These are phyloP conservation scores for Gastrolobium bilobum DNA, from an alignment of 306 rosid species.

Conservation along the genomic window DNA sequence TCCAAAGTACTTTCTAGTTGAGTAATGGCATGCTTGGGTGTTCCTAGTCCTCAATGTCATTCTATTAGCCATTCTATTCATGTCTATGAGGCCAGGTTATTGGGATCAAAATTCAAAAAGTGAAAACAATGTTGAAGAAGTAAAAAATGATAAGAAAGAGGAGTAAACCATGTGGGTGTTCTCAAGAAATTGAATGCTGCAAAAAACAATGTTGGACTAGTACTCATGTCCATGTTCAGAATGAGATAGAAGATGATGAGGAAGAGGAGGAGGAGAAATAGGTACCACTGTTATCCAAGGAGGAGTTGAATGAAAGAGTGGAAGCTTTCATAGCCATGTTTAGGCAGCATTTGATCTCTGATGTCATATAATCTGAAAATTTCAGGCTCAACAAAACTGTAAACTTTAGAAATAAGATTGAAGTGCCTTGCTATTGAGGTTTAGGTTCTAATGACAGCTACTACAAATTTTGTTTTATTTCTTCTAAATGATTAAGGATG, in stretches of 20 bases:
- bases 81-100: conserved; percentile 59
- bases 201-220: conserved; percentile 41
- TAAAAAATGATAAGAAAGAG: conserved; percentile 47
- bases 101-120: conserved; percentile 31
- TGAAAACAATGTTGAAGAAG: conserved; percentile 34
- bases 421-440: conserved; percentile 55
- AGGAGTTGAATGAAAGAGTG: conserved; percentile 88
- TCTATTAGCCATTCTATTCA: conserved; percentile 80
- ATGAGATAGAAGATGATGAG: conserved; percentile 47
- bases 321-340: conserved; percentile 98
- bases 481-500: conserved; percentile 41
- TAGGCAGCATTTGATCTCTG: conserved; percentile 82
- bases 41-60: conserved; percentile 80
- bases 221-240: conserved; percentile 20
- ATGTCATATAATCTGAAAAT: conserved; percentile 64
- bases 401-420: conserved; percentile 39
- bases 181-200: conserved; percentile 51
- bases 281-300: conserved; percentile 68
- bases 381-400: conserved; percentile 42
- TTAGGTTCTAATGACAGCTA: conserved; percentile 5
- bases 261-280: conserved; percentile 44
- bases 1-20: conserved; percentile 69
- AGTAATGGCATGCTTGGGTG: conserved; percentile 91
- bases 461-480: conserved; percentile 46
- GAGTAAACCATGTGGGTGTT: conserved; percentile 14